Evolutionary conservation across 1,284 basidiomycete genomes (phyloP).

Genomic region (Trichosporon sp.): DNA sequence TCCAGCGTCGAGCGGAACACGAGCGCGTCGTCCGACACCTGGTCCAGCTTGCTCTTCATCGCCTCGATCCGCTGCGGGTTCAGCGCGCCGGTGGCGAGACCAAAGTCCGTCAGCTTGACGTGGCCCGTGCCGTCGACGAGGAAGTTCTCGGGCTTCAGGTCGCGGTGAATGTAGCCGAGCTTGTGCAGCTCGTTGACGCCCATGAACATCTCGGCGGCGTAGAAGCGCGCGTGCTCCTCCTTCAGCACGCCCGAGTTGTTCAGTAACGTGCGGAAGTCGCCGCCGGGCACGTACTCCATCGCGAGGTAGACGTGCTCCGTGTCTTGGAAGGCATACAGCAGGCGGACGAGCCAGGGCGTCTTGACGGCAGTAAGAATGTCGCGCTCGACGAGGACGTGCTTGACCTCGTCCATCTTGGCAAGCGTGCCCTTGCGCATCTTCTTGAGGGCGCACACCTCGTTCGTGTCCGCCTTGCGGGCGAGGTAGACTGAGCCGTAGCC

Average conservation of each 20-base stretch:
- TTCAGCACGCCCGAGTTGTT: conserved; percentile 96
- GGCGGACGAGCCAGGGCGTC: conserved; percentile 86
- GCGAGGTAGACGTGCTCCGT: conserved; percentile 82
- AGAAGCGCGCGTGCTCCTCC: conserved; percentile 90
- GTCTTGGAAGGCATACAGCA: conserved; percentile 94
- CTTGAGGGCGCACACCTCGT: conserved; percentile 91
- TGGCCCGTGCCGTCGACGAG: conserved; percentile 92
- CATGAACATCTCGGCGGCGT: conserved; percentile 93
- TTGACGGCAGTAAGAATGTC: conserved; percentile 94
- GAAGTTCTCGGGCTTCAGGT: conserved; percentile 97
- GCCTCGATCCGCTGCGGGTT: conserved; percentile 95
- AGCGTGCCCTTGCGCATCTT: conserved; percentile 90
- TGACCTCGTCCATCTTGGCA: conserved; percentile 90
- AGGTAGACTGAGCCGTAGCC: conserved; percentile 94
- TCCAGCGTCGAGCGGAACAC: conserved; percentile 91
- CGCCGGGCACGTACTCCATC: conserved; percentile 97
- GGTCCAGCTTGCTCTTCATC: conserved; percentile 86
- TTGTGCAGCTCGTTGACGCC: conserved; percentile 88
- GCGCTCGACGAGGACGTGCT: conserved; percentile 91
- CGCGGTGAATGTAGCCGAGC: conserved; percentile 93
- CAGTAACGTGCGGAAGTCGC: conserved; percentile 88
- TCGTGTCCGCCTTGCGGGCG: conserved; percentile 82
- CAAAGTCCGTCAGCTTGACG: conserved; percentile 98
- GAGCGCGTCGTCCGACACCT: conserved; percentile 89
- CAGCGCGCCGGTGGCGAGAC: conserved; percentile 90